Conservation (phyloP, 257 asterid species). For the Rhazya stricta region DNA sequence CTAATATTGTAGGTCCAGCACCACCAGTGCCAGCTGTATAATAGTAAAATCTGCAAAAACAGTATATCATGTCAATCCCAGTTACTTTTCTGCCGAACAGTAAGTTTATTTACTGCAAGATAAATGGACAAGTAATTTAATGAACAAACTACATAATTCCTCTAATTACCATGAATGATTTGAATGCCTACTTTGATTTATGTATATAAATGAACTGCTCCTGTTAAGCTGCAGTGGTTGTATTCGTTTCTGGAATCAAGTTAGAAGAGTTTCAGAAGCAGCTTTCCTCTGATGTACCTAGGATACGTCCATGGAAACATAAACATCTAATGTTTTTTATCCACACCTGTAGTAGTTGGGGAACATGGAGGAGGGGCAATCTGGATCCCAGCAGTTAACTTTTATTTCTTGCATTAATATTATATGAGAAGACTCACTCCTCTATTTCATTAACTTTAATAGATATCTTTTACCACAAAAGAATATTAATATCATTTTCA, state of each 20-base stretch:
- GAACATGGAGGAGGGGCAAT: not conserved
- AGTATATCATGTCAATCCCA: constrained; percentile 6
- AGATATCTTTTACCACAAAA: not conserved
- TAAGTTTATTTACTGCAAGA: not conserved
- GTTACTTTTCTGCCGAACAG: not conserved
- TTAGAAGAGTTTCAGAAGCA: not conserved
- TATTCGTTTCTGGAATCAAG: not conserved
- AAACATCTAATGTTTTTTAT: not conserved
- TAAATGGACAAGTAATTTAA: not conserved
- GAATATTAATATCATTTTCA: not conserved
- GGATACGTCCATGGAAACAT: not conserved
- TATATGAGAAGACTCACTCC: not conserved
- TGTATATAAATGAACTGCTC: not conserved
- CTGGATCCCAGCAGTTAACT: not conserved
- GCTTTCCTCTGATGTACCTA: not conserved
- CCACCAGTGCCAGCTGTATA: constrained; percentile 98
- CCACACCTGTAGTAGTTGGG: not conserved
- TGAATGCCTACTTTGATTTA: not conserved
- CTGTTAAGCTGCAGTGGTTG: not conserved
- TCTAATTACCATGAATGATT: not conserved
- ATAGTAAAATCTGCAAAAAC: constrained; percentile 68
- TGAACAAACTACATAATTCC: not conserved
- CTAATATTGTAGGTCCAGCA: constrained; percentile 88
- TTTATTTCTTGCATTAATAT: not conserved
- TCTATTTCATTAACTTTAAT: not conserved